Base-by-base conservation (phyloP, 164 flowering plant genomes). In the Annona squamosa region DNA sequence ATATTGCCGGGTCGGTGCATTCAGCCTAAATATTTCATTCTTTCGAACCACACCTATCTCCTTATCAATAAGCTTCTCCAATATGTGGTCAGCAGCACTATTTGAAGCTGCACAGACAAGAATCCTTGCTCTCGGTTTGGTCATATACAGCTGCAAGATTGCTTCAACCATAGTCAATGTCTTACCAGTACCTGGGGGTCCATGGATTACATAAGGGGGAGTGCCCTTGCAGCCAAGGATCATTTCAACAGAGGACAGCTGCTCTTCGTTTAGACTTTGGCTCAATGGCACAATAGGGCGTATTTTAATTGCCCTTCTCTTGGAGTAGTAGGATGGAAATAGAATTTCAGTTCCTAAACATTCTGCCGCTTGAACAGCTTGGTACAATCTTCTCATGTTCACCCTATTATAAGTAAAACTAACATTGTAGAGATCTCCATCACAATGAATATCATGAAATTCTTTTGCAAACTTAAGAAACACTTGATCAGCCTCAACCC, bases 181-280 rank as follows among this genome's bases (percentile, higher is more conserved):
- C 81, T 96, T 96, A 4, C 98, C 99, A 6, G 99, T 96, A 46
- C 99, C 98, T 0, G 98, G 99, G 48, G 99, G 99, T 5, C 99
- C 99, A 82, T 93, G 84, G 44, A 96, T 90, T 65, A 92, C 83
- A 79, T 90, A 96, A 3, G 99, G 99, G 13, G 97, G 89, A 4
- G 82, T 87, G 4, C 97, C 97, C 81, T 82, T 79, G 81, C 94
- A 91, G 17, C 89, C 87, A 71, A 93, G 84, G 47, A 93, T 93
- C 91, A 83, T 91, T 76, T 89, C 84, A 71, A 96, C 77, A 41
- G 97, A 81, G 79, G 70, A 59, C 67, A 78, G 79, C 71, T 96
- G 99, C 81, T 96, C 98, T 81, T 88, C 90, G 71, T 96, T 96
- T 62, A 93, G 87, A 62, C 4, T 72, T 45, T 64, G 57, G 45